Evolutionary conservation across 129 eudicot genomes (phyloP).

Genomic region (Scalesia atractyloides): DNA sequence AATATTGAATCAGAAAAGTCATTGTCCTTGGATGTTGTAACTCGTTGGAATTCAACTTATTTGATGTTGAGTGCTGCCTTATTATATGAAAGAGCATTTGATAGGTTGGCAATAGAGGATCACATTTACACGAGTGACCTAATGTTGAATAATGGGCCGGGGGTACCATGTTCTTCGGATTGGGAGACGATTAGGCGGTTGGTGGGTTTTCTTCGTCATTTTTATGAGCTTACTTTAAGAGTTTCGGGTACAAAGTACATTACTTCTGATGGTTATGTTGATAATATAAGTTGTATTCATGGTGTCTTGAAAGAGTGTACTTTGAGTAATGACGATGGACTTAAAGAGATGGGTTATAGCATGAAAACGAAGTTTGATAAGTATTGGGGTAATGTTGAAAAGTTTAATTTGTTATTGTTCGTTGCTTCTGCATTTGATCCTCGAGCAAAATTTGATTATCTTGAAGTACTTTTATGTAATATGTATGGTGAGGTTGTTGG

Average conservation of each 20-base stretch:
- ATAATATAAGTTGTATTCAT: constrained; percentile 3
- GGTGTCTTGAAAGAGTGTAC: background rate
- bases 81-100: constrained; percentile 24
- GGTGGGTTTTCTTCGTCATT: constrained; percentile 13
- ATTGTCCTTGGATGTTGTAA: constrained; percentile 13
- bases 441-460: background rate
- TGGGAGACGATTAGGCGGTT: constrained; percentile 10
- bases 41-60: too few species aligned
- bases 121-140: background rate
- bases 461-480: background rate
- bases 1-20: constrained; percentile 1
- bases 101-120: constrained; percentile 16
- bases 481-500: constrained; percentile 15
- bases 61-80: constrained; percentile 13
- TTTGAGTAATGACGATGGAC: background rate
- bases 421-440: constrained; percentile 17
- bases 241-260: constrained; percentile 23
- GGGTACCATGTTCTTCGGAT: constrained; percentile 1
- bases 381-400: background rate
- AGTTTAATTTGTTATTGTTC: constrained; percentile 13
- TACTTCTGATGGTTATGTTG: constrained; percentile 11
- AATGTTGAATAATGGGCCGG: background rate
- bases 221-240: constrained; percentile 3
- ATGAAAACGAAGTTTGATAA: constrained; percentile 4
- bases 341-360: background rate